These are phyloP conservation scores for Conticribra weissflogii DNA, from an alignment of 108 stramenopile species.

Conservation along the genomic window DNA sequence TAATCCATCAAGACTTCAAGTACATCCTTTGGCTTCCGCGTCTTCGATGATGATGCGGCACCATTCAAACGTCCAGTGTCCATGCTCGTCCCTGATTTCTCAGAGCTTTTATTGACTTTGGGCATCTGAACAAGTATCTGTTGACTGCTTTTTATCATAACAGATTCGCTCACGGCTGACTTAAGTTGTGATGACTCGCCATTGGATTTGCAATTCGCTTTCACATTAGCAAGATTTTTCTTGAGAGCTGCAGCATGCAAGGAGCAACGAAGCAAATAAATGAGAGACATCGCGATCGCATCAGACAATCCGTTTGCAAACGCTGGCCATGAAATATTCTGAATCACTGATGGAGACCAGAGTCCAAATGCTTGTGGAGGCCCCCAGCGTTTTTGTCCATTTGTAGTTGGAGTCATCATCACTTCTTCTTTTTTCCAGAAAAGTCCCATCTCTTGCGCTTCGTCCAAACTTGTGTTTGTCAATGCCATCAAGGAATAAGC, in stretches of 20 bases:
- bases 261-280: slow-evolving; percentile 75
- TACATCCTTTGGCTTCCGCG: slow-evolving; percentile 25
- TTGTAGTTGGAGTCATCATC: slow-evolving; percentile 26
- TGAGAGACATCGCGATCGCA: slow-evolving; percentile 66
- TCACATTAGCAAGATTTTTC: slow-evolving; percentile 56
- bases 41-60: neutral
- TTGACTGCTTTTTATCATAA: neutral
- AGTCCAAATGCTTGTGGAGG: slow-evolving; percentile 59
- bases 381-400: slow-evolving; percentile 33
- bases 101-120: too few relatives aligned
- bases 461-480: slow-evolving; percentile 48
- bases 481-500: slow-evolving; percentile 53
- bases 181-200: slow-evolving; percentile 5
- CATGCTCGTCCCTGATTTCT: too few relatives aligned
- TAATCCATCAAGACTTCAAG: slow-evolving; percentile 54
- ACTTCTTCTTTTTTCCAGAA: slow-evolving; percentile 69
- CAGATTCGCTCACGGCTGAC: neutral
- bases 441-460: slow-evolving; percentile 57
- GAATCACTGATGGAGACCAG: slow-evolving; percentile 32
- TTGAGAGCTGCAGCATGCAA: slow-evolving; percentile 61
- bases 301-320: slow-evolving; percentile 53
- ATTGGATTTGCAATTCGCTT: slow-evolving; percentile 30
- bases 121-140: too few relatives aligned
- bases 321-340: slow-evolving; percentile 63
- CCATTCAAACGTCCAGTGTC: neutral